These are phyloP conservation scores for Arthrobotrys sinensis DNA, from an alignment of 2,329 filamentous ascomycete species.

Conservation along the genomic window DNA sequence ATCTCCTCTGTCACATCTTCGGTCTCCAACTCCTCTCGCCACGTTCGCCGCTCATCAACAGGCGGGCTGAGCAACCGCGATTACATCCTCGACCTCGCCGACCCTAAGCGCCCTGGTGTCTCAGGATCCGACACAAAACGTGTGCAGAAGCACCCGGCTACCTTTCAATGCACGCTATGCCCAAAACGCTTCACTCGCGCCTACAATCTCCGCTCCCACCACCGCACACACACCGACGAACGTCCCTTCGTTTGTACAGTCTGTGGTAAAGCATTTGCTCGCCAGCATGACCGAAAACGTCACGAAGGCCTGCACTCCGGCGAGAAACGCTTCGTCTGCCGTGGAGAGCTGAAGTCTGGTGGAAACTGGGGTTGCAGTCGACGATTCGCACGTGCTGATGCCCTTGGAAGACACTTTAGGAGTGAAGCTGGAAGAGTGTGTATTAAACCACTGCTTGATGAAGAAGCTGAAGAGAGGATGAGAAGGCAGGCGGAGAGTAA, in stretches of 20 bases:
- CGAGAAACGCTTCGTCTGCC: constrained; percentile 99
- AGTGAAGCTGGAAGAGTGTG: constrained; percentile 96
- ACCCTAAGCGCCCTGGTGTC: constrained; percentile 78
- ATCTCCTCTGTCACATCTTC: constrained; percentile 61
- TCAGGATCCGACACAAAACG: constrained; percentile 77
- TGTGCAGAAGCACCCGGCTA: constrained; percentile 97
- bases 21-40: constrained; percentile 65
- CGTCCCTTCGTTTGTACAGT: constrained; percentile 97
- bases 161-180: constrained; percentile 93
- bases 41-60: constrained; percentile 71
- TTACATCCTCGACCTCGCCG: constrained; percentile 90
- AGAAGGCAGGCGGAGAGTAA: constrained; percentile 71
- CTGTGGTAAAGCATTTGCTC: constrained; percentile 95
- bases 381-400: constrained; percentile 94
- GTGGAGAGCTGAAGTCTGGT: constrained; percentile 86
- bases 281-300: constrained; percentile 96
- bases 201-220: constrained; percentile 94
- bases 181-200: constrained; percentile 96
- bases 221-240: constrained; percentile 97
- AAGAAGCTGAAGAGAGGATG: constrained; percentile 84
- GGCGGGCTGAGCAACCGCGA: constrained; percentile 75
- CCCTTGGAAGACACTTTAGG: constrained; percentile 92
- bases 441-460: constrained; percentile 96
- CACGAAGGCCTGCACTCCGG: constrained; percentile 96
- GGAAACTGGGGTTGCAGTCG: constrained; percentile 93